Percentiles rank a stretch among this genome's conserved stretches.
Evolutionary conservation across 164 flowering plant genomes (phyloP).

Genomic region (Euptelea pleiosperma): DNA sequence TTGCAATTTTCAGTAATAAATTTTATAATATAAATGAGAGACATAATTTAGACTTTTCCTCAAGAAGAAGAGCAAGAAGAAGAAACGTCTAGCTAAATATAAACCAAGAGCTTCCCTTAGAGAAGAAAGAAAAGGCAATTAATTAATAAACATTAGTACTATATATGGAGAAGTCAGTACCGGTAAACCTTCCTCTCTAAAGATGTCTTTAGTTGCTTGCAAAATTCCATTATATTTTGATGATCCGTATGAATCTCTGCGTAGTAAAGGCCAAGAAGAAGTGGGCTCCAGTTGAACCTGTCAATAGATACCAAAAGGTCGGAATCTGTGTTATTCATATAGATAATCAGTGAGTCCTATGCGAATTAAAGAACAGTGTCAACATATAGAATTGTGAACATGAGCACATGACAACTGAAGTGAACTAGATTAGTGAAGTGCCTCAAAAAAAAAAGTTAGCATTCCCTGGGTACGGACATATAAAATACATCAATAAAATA

Average conservation of each 20-base stretch:
- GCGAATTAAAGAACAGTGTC: no score
- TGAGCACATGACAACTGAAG: no score
- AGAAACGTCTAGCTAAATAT: background rate
- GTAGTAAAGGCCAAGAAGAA: constrained; percentile 64
- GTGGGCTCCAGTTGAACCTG: constrained; percentile 99
- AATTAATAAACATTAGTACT: background rate
- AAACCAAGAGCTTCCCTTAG: background rate
- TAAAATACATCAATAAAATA: no score
- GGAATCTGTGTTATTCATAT: background rate
- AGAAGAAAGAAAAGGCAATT: background rate
- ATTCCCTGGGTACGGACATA: no score
- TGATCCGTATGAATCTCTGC: constrained; percentile 34
- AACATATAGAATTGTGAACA: no score
- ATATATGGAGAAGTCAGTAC: constrained; percentile 28
- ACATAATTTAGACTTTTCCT: background rate
- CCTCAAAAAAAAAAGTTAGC: no score
- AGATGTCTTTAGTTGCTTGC: constrained; percentile 87
- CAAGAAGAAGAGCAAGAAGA: background rate
- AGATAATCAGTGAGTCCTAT: background rate
- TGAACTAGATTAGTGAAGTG: no score
- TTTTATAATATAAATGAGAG: background rate
- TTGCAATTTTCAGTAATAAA: no score
- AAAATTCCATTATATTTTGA: constrained; percentile 89
- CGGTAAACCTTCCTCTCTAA: constrained; percentile 86
- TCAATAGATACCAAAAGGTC: constrained; percentile 1